Conservation (phyloP, 164 flowering plant species). For the Echeveria elegans region DNA sequence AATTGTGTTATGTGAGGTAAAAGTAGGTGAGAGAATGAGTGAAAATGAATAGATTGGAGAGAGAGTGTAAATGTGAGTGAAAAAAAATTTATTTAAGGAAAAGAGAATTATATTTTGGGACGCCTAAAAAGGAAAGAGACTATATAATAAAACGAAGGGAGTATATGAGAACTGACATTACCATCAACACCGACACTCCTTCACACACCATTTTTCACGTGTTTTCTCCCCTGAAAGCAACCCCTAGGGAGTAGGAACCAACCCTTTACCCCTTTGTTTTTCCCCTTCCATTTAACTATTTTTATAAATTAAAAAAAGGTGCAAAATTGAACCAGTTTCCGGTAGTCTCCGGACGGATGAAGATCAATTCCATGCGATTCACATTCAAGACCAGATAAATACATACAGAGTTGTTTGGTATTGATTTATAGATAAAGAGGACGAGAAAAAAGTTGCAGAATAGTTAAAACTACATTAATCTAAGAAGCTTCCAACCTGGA, state of each 20-base stretch:
- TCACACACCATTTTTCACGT: not conserved
- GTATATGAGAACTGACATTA: too few species aligned
- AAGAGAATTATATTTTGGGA: too few species aligned
- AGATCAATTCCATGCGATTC: not conserved
- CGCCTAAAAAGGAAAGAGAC: too few species aligned
- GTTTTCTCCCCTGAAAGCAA: not conserved
- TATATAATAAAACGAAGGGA: too few species aligned
- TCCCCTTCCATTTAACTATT: not conserved
- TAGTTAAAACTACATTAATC: not conserved
- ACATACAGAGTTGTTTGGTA: not conserved
- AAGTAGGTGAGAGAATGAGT: too few species aligned
- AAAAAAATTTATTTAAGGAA: too few species aligned
- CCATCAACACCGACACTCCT: not conserved
- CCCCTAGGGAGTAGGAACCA: not conserved
- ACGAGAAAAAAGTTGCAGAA: not conserved
- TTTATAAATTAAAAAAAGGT: too few species aligned
- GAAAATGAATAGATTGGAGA: too few species aligned
- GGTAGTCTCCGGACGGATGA: too few species aligned
- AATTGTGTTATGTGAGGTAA: too few species aligned
- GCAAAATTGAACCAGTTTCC: not conserved
- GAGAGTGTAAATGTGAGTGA: too few species aligned
- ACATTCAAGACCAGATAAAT: not conserved
- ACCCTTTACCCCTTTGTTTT: too few species aligned
- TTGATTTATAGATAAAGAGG: not conserved
- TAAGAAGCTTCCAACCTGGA: not conserved